A percentile compares a stretch with the other conserved stretches of the same genome.
These are phyloP conservation scores for Clonostachys rhizophaga DNA, from an alignment of 2,329 filamentous ascomycete genomes.

Conservation along the genomic window DNA sequence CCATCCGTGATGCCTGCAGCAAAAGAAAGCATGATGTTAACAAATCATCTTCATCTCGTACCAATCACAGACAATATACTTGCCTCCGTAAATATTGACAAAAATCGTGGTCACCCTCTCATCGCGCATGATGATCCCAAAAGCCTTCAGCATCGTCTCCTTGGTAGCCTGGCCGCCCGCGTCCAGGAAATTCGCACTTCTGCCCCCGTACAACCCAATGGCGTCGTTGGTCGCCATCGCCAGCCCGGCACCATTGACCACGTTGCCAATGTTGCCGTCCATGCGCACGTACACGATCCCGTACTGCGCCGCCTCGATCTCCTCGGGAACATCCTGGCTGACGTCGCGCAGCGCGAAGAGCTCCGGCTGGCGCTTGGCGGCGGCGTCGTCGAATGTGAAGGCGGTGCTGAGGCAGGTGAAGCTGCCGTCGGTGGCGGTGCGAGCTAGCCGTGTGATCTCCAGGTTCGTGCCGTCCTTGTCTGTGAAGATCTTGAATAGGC, in stretches of 20 bases:
- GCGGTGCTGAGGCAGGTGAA: constrained; percentile 28
- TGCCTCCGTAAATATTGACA: constrained; percentile 50
- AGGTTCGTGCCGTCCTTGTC: constrained; percentile 40
- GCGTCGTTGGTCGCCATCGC: constrained; percentile 91
- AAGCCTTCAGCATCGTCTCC: constrained; percentile 73
- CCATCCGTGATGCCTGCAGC: constrained; percentile 38
- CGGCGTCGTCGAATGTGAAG: constrained; percentile 43
- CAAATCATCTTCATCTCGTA: not conserved
- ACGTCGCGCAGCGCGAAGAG: constrained; percentile 30
- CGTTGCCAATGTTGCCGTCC: constrained; percentile 64
- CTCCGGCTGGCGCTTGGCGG: constrained; percentile 29
- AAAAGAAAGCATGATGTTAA: not conserved
- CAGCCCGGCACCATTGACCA: constrained; percentile 85
- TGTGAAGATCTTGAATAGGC: constrained; percentile 30
- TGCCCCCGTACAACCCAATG: constrained; percentile 61
- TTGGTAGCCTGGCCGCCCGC: constrained; percentile 85
- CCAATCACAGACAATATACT: constrained; percentile 3
- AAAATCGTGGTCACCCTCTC: constrained; percentile 63
- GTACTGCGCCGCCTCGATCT: constrained; percentile 40
- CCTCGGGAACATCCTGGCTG: constrained; percentile 21
- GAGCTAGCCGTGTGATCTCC: constrained; percentile 28
- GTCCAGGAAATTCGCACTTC: constrained; percentile 80
- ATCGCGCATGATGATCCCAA: constrained; percentile 70
- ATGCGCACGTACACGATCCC: constrained; percentile 77
- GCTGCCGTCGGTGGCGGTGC: constrained; percentile 8